Evolutionary conservation across 306 rosid species (phyloP), one percentile per base, ranked within the genome.

Genomic region (Trifolium dubium): DNA sequence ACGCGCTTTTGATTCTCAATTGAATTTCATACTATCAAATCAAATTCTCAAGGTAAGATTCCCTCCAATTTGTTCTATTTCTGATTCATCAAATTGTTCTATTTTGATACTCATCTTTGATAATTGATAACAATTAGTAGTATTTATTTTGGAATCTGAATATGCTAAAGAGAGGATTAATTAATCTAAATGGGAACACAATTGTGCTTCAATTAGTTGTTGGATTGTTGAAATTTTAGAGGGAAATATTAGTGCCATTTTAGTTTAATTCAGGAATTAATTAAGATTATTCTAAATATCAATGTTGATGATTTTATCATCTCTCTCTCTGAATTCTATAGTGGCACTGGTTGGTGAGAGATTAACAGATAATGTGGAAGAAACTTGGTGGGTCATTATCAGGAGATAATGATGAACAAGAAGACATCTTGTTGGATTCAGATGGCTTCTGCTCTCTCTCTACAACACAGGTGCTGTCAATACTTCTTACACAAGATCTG

Each of bases 361-460:
- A 23, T 23, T 0, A 23, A 1, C 23, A 23, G 23, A 60, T 60
- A 77, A 94, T 94, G 98, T 87, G 91, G 88, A 88, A 86, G 72
- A 56, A 56, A 28, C 3, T 90, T 43, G 46, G 72, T 2, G 85
- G 78, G 47, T 84, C 83, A 17, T 31, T 82, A 19, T 61, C 47
- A 1, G 89, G 81, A 41, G 86, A 47, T 34, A 73, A 85, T 50
- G 92, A 86, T 53, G 96, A 85, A 17, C 75, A 55, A 79, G 87
- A 46, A 15, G 86, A 87, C 76, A 77, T 80, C 78, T 81, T 89
- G 74, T 64, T 86, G 66, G 91, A 83, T n/a, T 83, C 96, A 4
- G 95, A 79, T 17, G 89, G 73, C 59, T 72, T 87, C 19, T 88
- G 78, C 79, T 83, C 88, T 68, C 92, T 93, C 64, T 83, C 97